A percentile compares a stretch with the other conserved stretches of the same genome.
These are phyloP conservation scores for Ogataea naganishii DNA, from an alignment of 805 yeast genomes.

Conservation along the genomic window DNA sequence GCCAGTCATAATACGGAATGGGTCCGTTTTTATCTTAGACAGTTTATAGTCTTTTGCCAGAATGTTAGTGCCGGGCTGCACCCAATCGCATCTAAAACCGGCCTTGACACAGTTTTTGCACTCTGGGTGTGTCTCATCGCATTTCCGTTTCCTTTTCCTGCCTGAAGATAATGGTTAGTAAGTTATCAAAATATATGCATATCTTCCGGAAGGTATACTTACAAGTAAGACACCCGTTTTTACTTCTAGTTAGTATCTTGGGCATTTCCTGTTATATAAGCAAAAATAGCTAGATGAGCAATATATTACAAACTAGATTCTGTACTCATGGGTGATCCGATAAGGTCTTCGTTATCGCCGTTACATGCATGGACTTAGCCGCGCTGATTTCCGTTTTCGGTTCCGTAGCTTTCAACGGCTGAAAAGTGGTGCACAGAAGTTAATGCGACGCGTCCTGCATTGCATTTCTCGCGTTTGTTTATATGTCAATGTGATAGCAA, in stretches of 20 bases:
- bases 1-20: constrained; percentile 1
- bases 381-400: too few relatives aligned
- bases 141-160: constrained; percentile 2
- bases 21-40: constrained; percentile 1
- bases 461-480: too few relatives aligned
- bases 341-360: too few relatives aligned
- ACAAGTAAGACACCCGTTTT: constrained; percentile 2
- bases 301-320: too few relatives aligned
- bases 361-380: too few relatives aligned
- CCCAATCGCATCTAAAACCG: constrained; percentile 1
- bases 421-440: too few relatives aligned
- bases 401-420: too few relatives aligned
- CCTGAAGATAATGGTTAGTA: neutral
- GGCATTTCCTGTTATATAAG: neutral
- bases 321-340: too few relatives aligned
- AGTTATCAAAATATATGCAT: neutral
- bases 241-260: neutral
- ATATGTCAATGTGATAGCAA: too few relatives aligned
- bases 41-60: constrained; percentile 1
- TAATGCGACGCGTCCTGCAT: too few relatives aligned
- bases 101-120: constrained; percentile 1
- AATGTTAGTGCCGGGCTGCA: neutral
- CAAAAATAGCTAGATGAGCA: too few relatives aligned
- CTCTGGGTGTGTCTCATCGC: constrained; percentile 1
- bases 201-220: neutral